These are phyloP conservation scores for Globisporangium canariense DNA, from an alignment of 352 stramenopile species.

Conservation along the genomic window DNA sequence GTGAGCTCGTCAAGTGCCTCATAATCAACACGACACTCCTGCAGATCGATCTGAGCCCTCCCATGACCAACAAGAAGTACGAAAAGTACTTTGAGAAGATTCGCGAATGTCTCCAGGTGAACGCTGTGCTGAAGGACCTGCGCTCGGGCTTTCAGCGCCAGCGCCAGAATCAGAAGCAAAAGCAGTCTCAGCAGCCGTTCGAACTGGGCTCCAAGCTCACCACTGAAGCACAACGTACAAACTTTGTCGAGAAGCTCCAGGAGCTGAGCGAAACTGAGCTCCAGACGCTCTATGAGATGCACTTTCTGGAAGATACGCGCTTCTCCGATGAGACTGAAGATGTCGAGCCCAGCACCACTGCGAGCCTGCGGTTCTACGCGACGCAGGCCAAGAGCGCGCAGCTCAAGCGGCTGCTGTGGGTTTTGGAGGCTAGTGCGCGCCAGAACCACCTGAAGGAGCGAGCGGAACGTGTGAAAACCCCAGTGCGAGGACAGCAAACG, in stretches of 20 bases:
- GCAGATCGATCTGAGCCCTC: conserved; percentile 27
- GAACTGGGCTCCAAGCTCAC: neutral
- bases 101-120: conserved; percentile 36
- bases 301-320: conserved; percentile 34
- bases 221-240: conserved; percentile 40
- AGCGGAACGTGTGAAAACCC: conserved; percentile 12
- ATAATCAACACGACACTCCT: conserved; percentile 38
- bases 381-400: conserved; percentile 43
- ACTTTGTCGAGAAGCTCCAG: conserved; percentile 66
- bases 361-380: conserved; percentile 52
- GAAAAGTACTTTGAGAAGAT: conserved; percentile 23
- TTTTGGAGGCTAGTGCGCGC: conserved; percentile 39
- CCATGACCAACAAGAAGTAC: conserved; percentile 21
- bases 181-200: neutral
- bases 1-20: conserved; percentile 39
- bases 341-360: neutral
- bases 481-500: neutral
- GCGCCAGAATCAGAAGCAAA: neutral
- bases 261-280: conserved; percentile 58
- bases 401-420: conserved; percentile 61
- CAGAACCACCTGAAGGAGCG: conserved; percentile 25
- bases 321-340: conserved; percentile 18
- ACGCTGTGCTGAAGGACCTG: conserved; percentile 24
- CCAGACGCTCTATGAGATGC: conserved; percentile 30
- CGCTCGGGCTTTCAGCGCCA: neutral